A percentile compares a stretch with the other conserved stretches of the same genome.
phyloP scores from a whole-genome alignment of 192 early-diverging fungal genomes.

The Mortierella alpina region DNA sequence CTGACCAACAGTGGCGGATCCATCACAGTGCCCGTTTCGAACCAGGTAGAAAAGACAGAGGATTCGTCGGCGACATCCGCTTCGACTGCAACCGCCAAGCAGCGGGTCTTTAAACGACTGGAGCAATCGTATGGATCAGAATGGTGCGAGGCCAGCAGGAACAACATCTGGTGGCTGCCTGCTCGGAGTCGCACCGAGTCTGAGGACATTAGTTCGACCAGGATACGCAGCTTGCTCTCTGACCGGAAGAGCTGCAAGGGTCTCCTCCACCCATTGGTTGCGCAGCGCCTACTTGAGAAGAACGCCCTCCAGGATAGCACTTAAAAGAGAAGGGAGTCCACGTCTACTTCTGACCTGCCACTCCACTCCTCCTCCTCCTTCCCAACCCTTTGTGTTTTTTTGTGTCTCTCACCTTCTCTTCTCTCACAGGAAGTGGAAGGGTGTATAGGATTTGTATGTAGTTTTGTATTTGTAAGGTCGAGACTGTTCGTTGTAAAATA shows the following conservation, averaged over 20 bases:
- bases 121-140: conserved; percentile 37
- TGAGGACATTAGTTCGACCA: conserved; percentile 45
- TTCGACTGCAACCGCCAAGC: conserved; percentile 10
- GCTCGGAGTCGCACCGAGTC: conserved; percentile 34
- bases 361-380: neutral
- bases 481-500: too few relatives aligned
- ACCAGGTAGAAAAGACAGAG: conserved; percentile 8
- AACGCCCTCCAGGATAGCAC: conserved; percentile 16
- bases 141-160: conserved; percentile 37
- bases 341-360: neutral
- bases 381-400: neutral
- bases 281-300: conserved; percentile 28
- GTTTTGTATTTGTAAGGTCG: too few relatives aligned
- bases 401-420: too few relatives aligned
- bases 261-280: conserved; percentile 35
- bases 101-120: conserved; percentile 34
- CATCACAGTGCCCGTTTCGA: conserved; percentile 34
- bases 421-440: too few relatives aligned
- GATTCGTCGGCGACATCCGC: neutral
- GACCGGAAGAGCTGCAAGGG: conserved; percentile 31
- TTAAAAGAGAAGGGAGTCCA: neutral
- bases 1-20: conserved; percentile 28
- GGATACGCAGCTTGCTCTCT: conserved; percentile 30
- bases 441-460: too few relatives aligned
- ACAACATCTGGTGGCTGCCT: conserved; percentile 51